A percentile compares a stretch with the other conserved stretches of the same genome.
Evolutionary conservation across 805 yeast species (phyloP).

Genomic region (Cyberlindnera mrakii): DNA sequence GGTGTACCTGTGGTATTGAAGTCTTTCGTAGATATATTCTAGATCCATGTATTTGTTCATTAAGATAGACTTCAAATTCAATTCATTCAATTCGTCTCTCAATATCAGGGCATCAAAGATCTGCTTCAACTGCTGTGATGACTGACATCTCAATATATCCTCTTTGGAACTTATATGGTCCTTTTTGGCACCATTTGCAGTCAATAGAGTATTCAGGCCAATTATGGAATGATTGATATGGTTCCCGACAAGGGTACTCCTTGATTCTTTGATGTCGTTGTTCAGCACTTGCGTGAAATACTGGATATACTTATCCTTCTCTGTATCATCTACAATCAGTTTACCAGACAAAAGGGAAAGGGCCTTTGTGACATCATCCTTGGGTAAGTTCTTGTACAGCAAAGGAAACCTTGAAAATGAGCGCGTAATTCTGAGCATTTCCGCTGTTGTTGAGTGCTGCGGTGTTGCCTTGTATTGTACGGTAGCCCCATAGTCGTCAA

Average conservation of each 20-base stretch:
- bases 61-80: slow-evolving; percentile 9
- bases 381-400: slow-evolving; percentile 5
- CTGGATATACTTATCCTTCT: slow-evolving; percentile 12
- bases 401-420: slow-evolving; percentile 2
- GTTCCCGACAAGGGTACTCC: neutral
- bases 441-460: too few species aligned
- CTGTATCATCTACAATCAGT: slow-evolving; percentile 4
- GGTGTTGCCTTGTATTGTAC: too few species aligned
- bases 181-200: neutral
- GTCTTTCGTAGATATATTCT: slow-evolving; percentile 6
- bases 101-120: slow-evolving; percentile 13
- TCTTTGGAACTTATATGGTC: slow-evolving; percentile 6
- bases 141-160: slow-evolving; percentile 1
- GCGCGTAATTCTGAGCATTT: neutral
- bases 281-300: slow-evolving; percentile 14
- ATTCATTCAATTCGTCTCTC: slow-evolving; percentile 3
- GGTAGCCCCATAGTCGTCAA: too few species aligned
- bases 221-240: slow-evolving; percentile 16
- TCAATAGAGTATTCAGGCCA: slow-evolving; percentile 12
- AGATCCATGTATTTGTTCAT: slow-evolving; percentile 8
- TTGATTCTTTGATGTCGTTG: slow-evolving; percentile 7
- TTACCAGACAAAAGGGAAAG: slow-evolving; percentile 4
- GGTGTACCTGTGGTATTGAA: slow-evolving; percentile 7
- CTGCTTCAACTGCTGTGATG: slow-evolving; percentile 3
- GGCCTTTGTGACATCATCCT: slow-evolving; percentile 10